Base-by-base conservation (phyloP, 495 filamentous ascomycete genomes). In the Extremus antarcticus region DNA sequence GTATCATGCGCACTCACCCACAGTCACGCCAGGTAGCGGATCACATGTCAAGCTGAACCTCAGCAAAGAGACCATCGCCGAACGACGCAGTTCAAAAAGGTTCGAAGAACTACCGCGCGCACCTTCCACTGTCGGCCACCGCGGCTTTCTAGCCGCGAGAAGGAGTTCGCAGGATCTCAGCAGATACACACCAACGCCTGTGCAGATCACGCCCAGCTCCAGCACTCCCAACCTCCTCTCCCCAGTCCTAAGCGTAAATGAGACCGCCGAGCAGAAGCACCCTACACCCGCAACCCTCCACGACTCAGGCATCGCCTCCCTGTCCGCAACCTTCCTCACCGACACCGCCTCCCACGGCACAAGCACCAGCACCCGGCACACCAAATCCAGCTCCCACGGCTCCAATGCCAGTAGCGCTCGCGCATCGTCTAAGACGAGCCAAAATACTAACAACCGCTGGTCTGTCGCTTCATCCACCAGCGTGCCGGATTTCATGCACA, bases 381-480 rank as follows among this genome's bases (percentile, higher is more conserved):
- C 38, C 7, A 56, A 58, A 21, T 60, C 57, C 11, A 52, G 52
- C 47, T 60, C 57, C 35, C 50, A 50, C 49, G 45, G 57, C 41
- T 56, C 53, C 13, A 38, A 52, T 29, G 53, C 47, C 8, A 50
- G 41, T 25, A 35, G 16, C 13, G 29, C n/a, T 10, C 23, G 49
- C 24, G 17, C 17, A 7, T 32, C 49, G 25, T 16, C 41, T 3
- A 1, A 17, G 1, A 24, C 23, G 15, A 23, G 3, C 48, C 47
- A 38, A 4, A 40, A 56, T 1, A 25, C 76, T 50, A 70, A n/a
- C n/a, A n/a, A 72, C 19, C 76, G 76, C 29, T 78, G 77, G 56
- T 81, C 78, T 10, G 74, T 75, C 0, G 72, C 75, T 22, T 83
- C 80, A 0, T 70, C 75, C n/a, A 70, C 67, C 25, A 79, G 78